phyloP scores from a whole-genome alignment of 2,329 filamentous ascomycete genomes.

The Colletotrichum sp. region DNA sequence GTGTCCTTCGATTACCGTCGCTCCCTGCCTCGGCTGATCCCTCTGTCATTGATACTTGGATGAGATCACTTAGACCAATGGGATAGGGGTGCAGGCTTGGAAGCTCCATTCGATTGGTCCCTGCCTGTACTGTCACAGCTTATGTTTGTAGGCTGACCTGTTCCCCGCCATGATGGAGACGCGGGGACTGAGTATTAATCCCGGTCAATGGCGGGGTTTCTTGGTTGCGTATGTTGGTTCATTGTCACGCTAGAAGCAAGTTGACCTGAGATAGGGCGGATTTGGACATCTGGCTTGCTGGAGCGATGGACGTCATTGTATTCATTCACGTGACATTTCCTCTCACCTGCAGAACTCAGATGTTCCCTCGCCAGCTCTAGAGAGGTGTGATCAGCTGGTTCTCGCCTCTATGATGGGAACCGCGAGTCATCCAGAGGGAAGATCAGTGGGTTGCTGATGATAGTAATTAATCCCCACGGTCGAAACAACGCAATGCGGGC shows the following conservation, averaged over 20 bases:
- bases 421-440: background rate
- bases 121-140: background rate
- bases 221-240: background rate
- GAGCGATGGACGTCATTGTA: background rate
- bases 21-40: background rate
- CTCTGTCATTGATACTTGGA: background rate
- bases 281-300: background rate
- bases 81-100: background rate
- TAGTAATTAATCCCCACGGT: background rate
- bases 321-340: background rate
- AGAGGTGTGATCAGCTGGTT: background rate
- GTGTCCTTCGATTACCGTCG: background rate
- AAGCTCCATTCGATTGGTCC: background rate
- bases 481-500: background rate
- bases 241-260: background rate
- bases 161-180: background rate
- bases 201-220: background rate
- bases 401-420: background rate
- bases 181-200: background rate
- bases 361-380: background rate
- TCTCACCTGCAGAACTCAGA: background rate
- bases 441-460: background rate
- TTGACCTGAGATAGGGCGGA: background rate
- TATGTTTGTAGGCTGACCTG: background rate
- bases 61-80: background rate